Evolutionary conservation across 169 alveolate species (phyloP), one percentile per base, ranked within the genome.

Genomic region (Plasmodium cynomolgi): DNA sequence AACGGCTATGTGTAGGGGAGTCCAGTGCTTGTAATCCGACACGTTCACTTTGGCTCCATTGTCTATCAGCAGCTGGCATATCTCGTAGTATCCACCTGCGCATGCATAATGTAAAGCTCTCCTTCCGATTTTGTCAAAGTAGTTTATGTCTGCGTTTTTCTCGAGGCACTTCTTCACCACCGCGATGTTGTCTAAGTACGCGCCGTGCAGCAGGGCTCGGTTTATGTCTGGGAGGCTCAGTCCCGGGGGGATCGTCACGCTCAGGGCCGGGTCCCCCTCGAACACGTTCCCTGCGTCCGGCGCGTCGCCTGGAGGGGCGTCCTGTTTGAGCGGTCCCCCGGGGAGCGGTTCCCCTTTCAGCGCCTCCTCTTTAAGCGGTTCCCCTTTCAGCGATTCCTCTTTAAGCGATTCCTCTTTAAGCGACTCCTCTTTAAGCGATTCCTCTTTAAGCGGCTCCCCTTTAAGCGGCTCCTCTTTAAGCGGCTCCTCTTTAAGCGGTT

Each of bases 91-190:
- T 11, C 98, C 98, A 79, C 97, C 95, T 29, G 97, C 98, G 79
- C 97, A 91, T 72, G 98, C 98, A 93, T 97, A 97, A 86, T 97
- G 98, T 71, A 97, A 81, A 31, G 98, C 98, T 74, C 96, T 95
- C 56, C 98, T 95, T n/a, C 98, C 98, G 26, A 97, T 97, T 37
- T 97, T 96, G 81, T 97, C 98, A 15, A 95, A 96, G 88, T 96
- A 93, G 72, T 93, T 95, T 47, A 97, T 84, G 62, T 96, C 96
- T 17, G 96, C 97, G 37, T 93, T 94, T 41, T 75, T 85, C 62
- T 84, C 95, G 81, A 95, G 91, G 79, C 96, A 92, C 37, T 94
- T 93, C 73, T 95, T 91, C 20, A 92, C 91, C 15, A 93, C 84
- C 5, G 96, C 97, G 62, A 96, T 80, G 83, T 96, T 97, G 44